Percentiles rank a stretch among this genome's conserved stretches.
Conservation (phyloP, 1,284 basidiomycete genomes). For the Irpex sp. region DNA sequence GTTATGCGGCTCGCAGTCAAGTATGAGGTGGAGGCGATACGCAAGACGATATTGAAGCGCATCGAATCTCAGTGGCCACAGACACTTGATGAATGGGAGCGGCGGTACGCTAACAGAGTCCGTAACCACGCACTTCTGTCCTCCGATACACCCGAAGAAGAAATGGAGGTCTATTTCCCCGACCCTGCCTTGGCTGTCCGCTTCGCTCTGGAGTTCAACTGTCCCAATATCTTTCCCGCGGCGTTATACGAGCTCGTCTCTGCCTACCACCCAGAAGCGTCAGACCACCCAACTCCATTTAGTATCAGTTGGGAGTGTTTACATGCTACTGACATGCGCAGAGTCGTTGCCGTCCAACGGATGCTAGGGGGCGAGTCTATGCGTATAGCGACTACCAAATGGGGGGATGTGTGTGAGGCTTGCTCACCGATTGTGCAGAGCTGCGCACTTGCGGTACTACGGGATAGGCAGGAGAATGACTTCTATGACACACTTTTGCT, state of each 20-base stretch:
- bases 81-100: neutral
- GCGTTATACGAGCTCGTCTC: neutral
- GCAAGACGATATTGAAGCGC: neutral
- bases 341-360: neutral
- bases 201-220: neutral
- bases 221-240: neutral
- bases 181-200: constrained; percentile 1
- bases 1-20: neutral
- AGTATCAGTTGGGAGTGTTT: neutral
- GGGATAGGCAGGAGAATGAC: too few species aligned
- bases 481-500: too few species aligned
- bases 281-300: neutral
- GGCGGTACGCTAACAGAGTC: neutral
- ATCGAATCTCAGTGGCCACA: constrained; percentile 5
- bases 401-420: neutral
- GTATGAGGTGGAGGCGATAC: neutral
- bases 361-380: neutral
- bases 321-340: neutral
- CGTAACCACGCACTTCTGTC: neutral
- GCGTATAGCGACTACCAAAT: neutral
- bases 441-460: too few species aligned
- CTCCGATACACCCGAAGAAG: neutral
- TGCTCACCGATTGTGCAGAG: too few species aligned
- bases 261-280: neutral
- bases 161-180: neutral